Evolutionary conservation across 2,329 filamentous ascomycete genomes (phyloP).

Genomic region (Alternaria sp.): DNA sequence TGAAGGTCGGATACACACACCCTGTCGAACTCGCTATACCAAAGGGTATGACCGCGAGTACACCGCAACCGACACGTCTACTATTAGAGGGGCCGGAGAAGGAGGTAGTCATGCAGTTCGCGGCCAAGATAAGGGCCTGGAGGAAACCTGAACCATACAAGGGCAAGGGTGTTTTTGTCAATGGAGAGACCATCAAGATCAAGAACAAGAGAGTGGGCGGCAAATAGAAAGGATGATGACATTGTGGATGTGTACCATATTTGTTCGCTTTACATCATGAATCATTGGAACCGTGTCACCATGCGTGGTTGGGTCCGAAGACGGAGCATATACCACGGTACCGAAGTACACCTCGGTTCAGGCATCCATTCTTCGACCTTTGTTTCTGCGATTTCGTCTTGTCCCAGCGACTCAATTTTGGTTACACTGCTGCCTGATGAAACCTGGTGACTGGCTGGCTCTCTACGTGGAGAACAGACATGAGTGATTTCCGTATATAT

Average conservation of each 20-base stretch:
- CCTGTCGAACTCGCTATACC: conserved; percentile 90
- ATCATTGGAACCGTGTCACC: neutral
- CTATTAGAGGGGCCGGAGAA: conserved; percentile 88
- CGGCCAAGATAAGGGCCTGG: conserved; percentile 87
- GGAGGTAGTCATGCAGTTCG: conserved; percentile 88
- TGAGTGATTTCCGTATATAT: neutral
- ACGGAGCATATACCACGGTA: neutral
- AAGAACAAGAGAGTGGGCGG: conserved; percentile 79
- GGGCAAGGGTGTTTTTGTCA: conserved; percentile 98
- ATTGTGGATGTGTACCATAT: conserved; percentile 27
- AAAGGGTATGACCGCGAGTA: conserved; percentile 81
- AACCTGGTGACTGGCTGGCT: neutral
- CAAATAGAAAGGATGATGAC: conserved; percentile 46
- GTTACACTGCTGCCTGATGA: neutral
- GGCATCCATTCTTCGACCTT: neutral
- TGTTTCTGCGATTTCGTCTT: neutral
- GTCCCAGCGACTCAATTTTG: neutral
- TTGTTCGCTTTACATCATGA: neutral
- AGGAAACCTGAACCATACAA: conserved; percentile 96
- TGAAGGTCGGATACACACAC: conserved; percentile 97
- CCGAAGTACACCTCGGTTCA: neutral
- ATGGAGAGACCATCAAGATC: conserved; percentile 95
- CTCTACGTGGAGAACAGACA: neutral
- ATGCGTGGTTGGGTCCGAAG: neutral
- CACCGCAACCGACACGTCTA: conserved; percentile 89